These are phyloP conservation scores for Haberlea rhodopensis DNA, from an alignment of 257 asterid genomes.

Conservation along the genomic window DNA sequence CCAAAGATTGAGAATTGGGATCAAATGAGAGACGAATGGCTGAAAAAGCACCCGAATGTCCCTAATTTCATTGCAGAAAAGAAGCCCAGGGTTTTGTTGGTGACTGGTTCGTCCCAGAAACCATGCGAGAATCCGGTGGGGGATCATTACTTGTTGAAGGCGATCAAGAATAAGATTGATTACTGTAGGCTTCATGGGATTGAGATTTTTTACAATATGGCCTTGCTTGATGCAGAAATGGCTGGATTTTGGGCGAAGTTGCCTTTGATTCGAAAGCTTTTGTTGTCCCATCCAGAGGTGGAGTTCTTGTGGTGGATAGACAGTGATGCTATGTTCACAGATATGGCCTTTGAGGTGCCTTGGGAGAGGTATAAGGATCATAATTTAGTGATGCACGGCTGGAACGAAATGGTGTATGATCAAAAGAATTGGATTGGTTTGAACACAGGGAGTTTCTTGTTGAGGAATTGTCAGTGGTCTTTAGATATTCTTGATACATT, in stretches of 20 bases:
- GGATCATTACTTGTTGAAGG: conserved; percentile 82
- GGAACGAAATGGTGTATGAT: conserved; percentile 77
- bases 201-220: conserved; percentile 78
- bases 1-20: conserved; percentile 82
- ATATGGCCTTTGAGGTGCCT: conserved; percentile 87
- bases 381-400: conserved; percentile 82
- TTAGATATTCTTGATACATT: conserved; percentile 76
- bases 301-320: conserved; percentile 99
- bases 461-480: conserved; percentile 91
- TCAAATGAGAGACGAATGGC: conserved; percentile 70
- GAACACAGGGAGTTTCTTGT: conserved; percentile 88
- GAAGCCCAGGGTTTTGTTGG: conserved; percentile 78
- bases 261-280: conserved; percentile 75
- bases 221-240: conserved; percentile 90
- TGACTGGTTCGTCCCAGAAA: conserved; percentile 88
- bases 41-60: conserved; percentile 51
- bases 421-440: conserved; percentile 84
- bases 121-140: conserved; percentile 98
- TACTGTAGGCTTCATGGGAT: conserved; percentile 80
- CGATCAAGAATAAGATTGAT: conserved; percentile 87
- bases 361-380: conserved; percentile 81
- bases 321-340: conserved; percentile 92
- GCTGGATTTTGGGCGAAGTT: conserved; percentile 90
- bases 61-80: conserved; percentile 41
- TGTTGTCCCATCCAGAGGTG: conserved; percentile 82